Evolutionary conservation across 2,329 filamentous ascomycete species (phyloP), one percentile per base, ranked within the genome.

Genomic region (Xylaria sp.): DNA sequence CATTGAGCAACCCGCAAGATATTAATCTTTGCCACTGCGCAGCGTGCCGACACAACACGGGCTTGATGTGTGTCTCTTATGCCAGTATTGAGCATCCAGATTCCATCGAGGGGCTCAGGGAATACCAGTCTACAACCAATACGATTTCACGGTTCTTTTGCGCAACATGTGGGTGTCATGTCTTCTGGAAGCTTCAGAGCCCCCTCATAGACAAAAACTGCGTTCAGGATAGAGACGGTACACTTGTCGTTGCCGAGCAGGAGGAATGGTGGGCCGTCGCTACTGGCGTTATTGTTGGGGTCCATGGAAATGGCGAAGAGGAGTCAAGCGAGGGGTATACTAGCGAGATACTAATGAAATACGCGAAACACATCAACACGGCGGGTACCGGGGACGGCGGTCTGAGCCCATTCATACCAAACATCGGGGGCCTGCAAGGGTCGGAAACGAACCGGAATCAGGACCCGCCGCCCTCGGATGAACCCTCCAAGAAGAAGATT

Each of bases 121-220:
- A 20, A 34, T 74, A 76, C 39, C n/a, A 36, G 18, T 50, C 65
- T 46, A 46, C 36, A 2, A 60, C 56, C 12, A 39, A 28, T 9
- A 34, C 45, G 6, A 70, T 70, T 1, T 75, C 69, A 1, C 72
- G 78, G 5, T 81, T 80, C 68, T 83, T 84, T 67, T 84, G 82
- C 65, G 62, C 66, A 0, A 80, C 60, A 1, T 83, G 82, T 56
- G 81, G 82, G 1, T 83, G 82, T 56, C 82, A 83, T 59, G 45
- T 83, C 20, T 81, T 82, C 60, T 76, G 76, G 61, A 52, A 57
- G 50, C 23, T 63, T 25, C 56, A 63, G 43, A 12, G 60, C 2
- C 13, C 15, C 34, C 43, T n/a, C 9, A 13, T 32, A 23, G 41
- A 63, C 45, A 18, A 48, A 12, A 56, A 52, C 9, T 20, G 12